These are phyloP conservation scores for Monosporascus sp. DNA, from an alignment of 2,329 filamentous ascomycete species.

Conservation along the genomic window DNA sequence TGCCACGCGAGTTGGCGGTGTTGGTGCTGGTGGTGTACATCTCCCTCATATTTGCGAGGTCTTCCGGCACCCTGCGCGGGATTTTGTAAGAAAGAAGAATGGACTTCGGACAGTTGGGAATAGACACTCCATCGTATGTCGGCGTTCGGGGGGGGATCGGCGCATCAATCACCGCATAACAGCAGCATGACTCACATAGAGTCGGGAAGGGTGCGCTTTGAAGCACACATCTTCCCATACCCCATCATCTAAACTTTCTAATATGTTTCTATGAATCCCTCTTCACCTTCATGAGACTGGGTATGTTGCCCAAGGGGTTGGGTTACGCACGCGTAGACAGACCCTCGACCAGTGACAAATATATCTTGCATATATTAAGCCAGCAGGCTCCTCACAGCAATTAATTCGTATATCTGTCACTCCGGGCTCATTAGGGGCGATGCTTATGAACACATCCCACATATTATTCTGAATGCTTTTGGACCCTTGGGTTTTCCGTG, in stretches of 20 bases:
- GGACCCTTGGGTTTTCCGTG: too few relatives aligned
- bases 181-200: background rate
- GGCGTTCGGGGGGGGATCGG: constrained; percentile 17
- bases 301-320: background rate
- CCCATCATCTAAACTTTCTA: background rate
- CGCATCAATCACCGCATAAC: background rate
- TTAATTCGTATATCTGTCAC: too few relatives aligned
- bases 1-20: constrained; percentile 23
- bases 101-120: constrained; percentile 7
- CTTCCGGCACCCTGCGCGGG: constrained; percentile 19
- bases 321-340: background rate
- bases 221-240: background rate
- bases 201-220: background rate
- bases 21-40: constrained; percentile 27
- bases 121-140: constrained; percentile 22
- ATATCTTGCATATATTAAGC: too few relatives aligned
- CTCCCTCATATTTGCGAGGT: constrained; percentile 21
- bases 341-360: too few relatives aligned
- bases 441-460: too few relatives aligned
- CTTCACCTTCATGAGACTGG: background rate
- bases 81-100: constrained; percentile 16
- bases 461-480: too few relatives aligned
- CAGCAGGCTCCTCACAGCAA: too few relatives aligned
- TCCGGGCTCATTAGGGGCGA: too few relatives aligned
- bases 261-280: background rate